Conservation (phyloP, 106 monocot genomes). For the Allium fistulosum region DNA sequence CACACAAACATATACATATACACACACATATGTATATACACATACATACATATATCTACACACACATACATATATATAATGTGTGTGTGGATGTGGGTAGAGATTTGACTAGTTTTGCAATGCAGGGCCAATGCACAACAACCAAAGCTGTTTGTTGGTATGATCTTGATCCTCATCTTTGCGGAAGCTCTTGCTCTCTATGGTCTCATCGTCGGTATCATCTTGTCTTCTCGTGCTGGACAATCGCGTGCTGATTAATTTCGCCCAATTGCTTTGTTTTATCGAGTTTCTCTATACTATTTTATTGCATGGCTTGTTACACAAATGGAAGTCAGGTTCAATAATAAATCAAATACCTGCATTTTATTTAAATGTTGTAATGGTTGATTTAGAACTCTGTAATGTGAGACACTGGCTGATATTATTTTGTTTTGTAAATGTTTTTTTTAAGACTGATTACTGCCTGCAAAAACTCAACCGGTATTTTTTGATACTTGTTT, state of each 20-base stretch:
- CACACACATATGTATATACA: too few species aligned
- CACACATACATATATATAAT: too few species aligned
- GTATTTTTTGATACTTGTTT: too few species aligned
- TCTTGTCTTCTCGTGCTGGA: slow-evolving; percentile 20
- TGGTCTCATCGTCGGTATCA: slow-evolving; percentile 21
- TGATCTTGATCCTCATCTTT: slow-evolving; percentile 22
- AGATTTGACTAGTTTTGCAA: too few species aligned
- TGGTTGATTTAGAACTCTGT: neutral
- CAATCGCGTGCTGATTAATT: slow-evolving; percentile 19
- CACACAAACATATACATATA: too few species aligned
- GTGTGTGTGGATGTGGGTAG: too few species aligned
- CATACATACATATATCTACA: too few species aligned
- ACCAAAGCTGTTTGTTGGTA: slow-evolving; percentile 20
- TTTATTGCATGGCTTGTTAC: neutral
- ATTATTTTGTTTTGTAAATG: neutral
- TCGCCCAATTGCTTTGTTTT: neutral
- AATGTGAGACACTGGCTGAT: neutral
- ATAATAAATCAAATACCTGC: neutral
- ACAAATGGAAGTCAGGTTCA: neutral
- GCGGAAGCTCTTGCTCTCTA: slow-evolving; percentile 23
- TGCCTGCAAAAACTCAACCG: neutral
- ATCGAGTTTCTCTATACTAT: neutral
- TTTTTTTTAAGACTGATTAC: neutral
- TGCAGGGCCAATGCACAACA: slow-evolving; percentile 23
- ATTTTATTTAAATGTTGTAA: neutral